These are phyloP conservation scores for Periconia macrospinosa DNA, from an alignment of 2,329 filamentous ascomycete species.

Conservation along the genomic window DNA sequence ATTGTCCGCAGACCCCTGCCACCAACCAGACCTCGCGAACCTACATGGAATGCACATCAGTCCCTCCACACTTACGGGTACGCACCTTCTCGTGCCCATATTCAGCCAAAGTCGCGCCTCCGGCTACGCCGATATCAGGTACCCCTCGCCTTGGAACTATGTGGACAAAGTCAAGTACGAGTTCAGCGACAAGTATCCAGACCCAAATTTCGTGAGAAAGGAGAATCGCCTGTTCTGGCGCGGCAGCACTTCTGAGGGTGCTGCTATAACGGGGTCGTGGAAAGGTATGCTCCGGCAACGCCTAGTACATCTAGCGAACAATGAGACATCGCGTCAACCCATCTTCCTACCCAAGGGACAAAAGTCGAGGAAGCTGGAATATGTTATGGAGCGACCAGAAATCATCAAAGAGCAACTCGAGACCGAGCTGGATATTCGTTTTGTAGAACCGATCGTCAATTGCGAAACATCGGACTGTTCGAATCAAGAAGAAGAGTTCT, in stretches of 20 bases:
- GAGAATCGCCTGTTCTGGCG: conserved; percentile 73
- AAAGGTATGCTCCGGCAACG: conserved; percentile 71
- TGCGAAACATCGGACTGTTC: conserved; percentile 57
- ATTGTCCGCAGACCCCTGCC: conserved; percentile 67
- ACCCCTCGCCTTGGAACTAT: conserved; percentile 68
- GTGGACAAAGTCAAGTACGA: conserved; percentile 58
- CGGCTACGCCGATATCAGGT: conserved; percentile 75
- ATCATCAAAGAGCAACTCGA: conserved; percentile 59
- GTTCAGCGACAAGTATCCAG: conserved; percentile 55
- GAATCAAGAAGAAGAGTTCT: conserved; percentile 57
- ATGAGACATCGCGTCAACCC: conserved; percentile 31
- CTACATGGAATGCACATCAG: conserved; percentile 74
- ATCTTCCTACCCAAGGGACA: conserved; percentile 51
- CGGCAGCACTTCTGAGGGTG: conserved; percentile 61
- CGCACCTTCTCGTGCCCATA: conserved; percentile 69
- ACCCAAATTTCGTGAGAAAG: conserved; percentile 63
- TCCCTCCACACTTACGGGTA: conserved; percentile 63
- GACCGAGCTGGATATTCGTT: conserved; percentile 56
- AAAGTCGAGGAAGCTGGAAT: conserved; percentile 54
- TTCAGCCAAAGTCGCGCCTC: conserved; percentile 75
- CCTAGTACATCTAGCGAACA: conserved; percentile 63
- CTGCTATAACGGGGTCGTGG: conserved; percentile 59
- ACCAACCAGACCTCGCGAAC: conserved; percentile 74
- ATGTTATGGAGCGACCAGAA: conserved; percentile 57
- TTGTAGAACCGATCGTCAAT: conserved; percentile 62